phyloP scores from a whole-genome alignment of 2,329 filamentous ascomycete species.

The Diplodia sapinea region DNA sequence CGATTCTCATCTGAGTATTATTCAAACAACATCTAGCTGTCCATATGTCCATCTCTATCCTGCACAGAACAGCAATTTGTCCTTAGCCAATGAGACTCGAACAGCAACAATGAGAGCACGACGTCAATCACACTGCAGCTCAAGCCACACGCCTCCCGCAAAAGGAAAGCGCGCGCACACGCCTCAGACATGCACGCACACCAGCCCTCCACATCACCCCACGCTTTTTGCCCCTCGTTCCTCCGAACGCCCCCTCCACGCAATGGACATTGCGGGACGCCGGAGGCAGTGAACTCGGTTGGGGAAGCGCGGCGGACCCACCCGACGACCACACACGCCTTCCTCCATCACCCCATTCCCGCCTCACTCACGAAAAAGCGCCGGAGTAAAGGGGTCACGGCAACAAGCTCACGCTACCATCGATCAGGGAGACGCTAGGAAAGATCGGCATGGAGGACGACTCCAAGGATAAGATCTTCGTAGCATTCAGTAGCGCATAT shows the following conservation, averaged over 20 bases:
- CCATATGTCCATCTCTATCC: neutral
- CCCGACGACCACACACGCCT: neutral
- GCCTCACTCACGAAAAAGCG: neutral
- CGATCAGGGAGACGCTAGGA: neutral
- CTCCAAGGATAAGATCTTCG: too few species aligned
- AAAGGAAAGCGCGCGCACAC: neutral
- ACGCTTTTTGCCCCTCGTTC: neutral
- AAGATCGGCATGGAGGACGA: neutral
- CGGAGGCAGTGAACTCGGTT: neutral
- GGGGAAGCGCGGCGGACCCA: neutral
- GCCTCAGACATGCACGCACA: neutral
- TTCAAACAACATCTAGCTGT: neutral
- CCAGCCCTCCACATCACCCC: neutral
- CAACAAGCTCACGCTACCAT: neutral
- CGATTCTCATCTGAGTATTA: neutral
- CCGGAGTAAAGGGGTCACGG: neutral
- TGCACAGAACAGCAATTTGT: neutral
- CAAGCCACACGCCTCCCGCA: neutral
- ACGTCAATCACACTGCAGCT: slow-evolving; percentile 9
- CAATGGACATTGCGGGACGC: neutral
- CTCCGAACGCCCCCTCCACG: neutral
- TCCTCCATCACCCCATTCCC: neutral
- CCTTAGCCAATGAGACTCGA: neutral
- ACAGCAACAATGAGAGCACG: neutral
- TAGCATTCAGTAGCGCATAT: too few species aligned